These are phyloP conservation scores for Puccinellia tenuiflora DNA, from an alignment of 176 grass and related monocot genomes.

Conservation along the genomic window DNA sequence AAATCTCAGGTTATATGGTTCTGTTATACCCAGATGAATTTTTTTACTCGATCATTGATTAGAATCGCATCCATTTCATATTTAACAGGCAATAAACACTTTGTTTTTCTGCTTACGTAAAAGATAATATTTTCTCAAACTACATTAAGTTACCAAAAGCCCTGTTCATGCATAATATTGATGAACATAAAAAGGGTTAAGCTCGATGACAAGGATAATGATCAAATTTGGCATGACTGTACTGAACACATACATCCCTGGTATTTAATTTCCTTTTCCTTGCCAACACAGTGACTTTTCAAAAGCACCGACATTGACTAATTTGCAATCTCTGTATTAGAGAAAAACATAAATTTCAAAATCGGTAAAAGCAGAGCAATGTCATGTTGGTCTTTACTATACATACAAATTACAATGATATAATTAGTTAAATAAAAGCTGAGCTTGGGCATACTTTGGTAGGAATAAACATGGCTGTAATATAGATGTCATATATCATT, in stretches of 20 bases:
- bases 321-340: not conserved
- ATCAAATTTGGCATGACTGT: not conserved
- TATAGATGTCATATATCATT: not conserved
- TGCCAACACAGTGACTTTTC: not conserved
- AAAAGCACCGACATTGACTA: not conserved
- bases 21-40: not conserved
- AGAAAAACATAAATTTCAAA: not conserved
- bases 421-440: not conserved
- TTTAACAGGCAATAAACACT: not conserved
- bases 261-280: not conserved
- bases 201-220: not conserved
- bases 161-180: not conserved
- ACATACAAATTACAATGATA: not conserved
- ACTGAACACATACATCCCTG: not conserved
- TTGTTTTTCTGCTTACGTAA: not conserved
- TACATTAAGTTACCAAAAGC: not conserved
- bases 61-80: not conserved
- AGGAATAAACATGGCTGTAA: not conserved
- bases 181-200: conserved; percentile 3
- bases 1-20: not conserved
- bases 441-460: not conserved
- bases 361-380: not conserved
- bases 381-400: not conserved
- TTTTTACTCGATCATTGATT: conserved; percentile 10
- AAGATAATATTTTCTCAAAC: not conserved